Base-by-base conservation (phyloP, 2,329 filamentous ascomycete species). In the Didymella pomorum region DNA sequence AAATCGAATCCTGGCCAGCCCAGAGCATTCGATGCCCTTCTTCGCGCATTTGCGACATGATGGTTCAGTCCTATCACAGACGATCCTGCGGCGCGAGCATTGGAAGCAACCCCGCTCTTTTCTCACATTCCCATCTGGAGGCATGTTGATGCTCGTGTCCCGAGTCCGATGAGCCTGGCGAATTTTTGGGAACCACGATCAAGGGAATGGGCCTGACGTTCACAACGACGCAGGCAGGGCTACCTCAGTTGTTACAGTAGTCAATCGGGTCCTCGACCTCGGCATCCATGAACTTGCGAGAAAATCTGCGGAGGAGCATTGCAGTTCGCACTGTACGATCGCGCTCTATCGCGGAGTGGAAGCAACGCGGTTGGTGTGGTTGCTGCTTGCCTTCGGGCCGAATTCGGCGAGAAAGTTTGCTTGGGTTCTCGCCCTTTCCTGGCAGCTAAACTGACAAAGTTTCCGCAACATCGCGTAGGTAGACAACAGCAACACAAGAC, bases 41-140 rank as follows among this genome's bases (percentile, higher is more conserved):
- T 79, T 79, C 10, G 68, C 61, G 52, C 78, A 80, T 49, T 80
- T 80, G 20, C 66, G 60, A 55, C 78, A 80, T 53, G 72, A 66
- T 1, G 78, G 78, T 46, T 77, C 72, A 18, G 70, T 69, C 58
- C 75, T 77, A 62, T 80, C 78, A 62, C 78, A 80, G 29, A 71
- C 72, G 26, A 80, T 73, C 23, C 78, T 72, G 33, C 78, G 71
- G 5, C 68, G 66, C 37, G 68, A 70, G 60, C 78, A 80, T 61
- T 80, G 74, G 35, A 76, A 73, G 48, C 78, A 80, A 20, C 78
- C 68, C 62, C 26, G 48, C 37, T 56, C 48, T 23, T 52, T 58
- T 20, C 39, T 58, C 9, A 47, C 2, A 6, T 4, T 16, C 11
- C 2, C n/a, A 33, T n/a, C 12, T 20, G 31, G 5, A 54, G 51